Base-by-base conservation (phyloP, 2,329 filamentous ascomycete genomes). In the Pseudocercospora macadamiae region DNA sequence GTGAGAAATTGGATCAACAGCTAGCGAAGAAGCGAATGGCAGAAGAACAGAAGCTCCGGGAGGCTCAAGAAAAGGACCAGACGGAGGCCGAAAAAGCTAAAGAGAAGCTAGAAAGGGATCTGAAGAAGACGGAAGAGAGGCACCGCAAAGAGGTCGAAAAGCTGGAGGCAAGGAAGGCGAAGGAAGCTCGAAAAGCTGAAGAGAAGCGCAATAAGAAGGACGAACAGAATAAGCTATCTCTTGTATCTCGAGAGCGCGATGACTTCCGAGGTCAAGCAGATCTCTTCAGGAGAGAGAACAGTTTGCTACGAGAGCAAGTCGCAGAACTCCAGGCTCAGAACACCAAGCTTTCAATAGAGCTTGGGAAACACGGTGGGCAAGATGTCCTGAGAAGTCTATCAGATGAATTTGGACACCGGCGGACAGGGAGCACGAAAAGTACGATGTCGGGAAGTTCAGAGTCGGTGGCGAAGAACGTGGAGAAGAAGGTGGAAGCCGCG, bases 61-160 rank as follows among this genome's bases (percentile, higher is more conserved):
- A 75, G 16, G 56, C 64, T 8, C 57, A 66, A 30, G 68, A 70
- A 7, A 76, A 77, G 55, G 77, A 75, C 34, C 67, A 72, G 9
- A 73, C 72, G 26, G 71, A 71, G 23, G 74, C 78, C 54, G 82
- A 83, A 42, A 89, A 88, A 69, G 84, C 87, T 53, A 84, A 88
- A 64, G 86, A 86, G 47, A 88, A 86, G 65, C 86, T 87, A 66
- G 81, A 82, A 62, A 81, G 81, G 10, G 87, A 91, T 68, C 76
- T 89, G 45, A 77, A 77, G 62, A 88, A 87, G 72, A 75, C 89
- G 2, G 84, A 90, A 63, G 82, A 85, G 63, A 86, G 85, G 75
- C 83, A 84, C 48, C 78, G 80, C 58, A 82, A 81, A 57, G 89
- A 91, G 68, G 79, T 85, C 60, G 79, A 77, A 65, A 89, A 87